Conservation (phyloP, 352 stramenopile species). For the Thraustotheca clavata region DNA sequence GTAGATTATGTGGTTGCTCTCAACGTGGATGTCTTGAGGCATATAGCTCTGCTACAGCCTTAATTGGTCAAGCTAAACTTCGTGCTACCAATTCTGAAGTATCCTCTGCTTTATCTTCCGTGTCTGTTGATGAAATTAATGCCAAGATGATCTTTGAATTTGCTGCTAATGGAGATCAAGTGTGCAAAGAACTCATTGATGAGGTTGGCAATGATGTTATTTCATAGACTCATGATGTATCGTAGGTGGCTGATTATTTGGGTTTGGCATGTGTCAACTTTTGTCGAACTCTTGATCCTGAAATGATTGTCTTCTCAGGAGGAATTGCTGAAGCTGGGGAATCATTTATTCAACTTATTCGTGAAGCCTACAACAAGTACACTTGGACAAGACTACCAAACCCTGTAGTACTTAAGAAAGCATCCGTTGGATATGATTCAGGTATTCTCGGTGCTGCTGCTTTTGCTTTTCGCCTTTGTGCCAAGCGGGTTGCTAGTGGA, state of each 20-base stretch:
- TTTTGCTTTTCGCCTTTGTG: slow-evolving; percentile 5
- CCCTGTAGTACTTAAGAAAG: slow-evolving; percentile 66
- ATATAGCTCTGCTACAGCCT: slow-evolving; percentile 59
- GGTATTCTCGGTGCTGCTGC: slow-evolving; percentile 72
- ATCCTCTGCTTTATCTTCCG: slow-evolving; percentile 37
- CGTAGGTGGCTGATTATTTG: slow-evolving; percentile 66
- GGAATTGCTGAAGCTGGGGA: slow-evolving; percentile 67
- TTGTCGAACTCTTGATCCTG: slow-evolving; percentile 58
- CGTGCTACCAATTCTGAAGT: slow-evolving; percentile 25
- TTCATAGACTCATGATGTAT: not conserved
- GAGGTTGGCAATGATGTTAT: slow-evolving; percentile 30
- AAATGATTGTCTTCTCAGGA: slow-evolving; percentile 75
- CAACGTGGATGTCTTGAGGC: slow-evolving; percentile 70
- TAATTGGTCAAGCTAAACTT: slow-evolving; percentile 48
- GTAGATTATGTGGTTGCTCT: slow-evolving; percentile 56
- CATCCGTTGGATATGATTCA: slow-evolving; percentile 71
- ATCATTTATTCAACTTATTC: slow-evolving; percentile 57
- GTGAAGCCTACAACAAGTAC: slow-evolving; percentile 50
- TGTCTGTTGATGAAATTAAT: slow-evolving; percentile 42
- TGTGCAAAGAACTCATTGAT: slow-evolving; percentile 60
- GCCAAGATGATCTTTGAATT: slow-evolving; percentile 65
- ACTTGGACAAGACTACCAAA: slow-evolving; percentile 66
- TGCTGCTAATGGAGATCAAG: slow-evolving; percentile 47
- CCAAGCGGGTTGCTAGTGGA: too few relatives aligned
- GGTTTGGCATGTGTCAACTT: slow-evolving; percentile 78